A percentile compares a stretch with the other conserved stretches of the same genome.
These are phyloP conservation scores for Penicillium riverlandense DNA, from an alignment of 495 filamentous ascomycete genomes.

Conservation along the genomic window DNA sequence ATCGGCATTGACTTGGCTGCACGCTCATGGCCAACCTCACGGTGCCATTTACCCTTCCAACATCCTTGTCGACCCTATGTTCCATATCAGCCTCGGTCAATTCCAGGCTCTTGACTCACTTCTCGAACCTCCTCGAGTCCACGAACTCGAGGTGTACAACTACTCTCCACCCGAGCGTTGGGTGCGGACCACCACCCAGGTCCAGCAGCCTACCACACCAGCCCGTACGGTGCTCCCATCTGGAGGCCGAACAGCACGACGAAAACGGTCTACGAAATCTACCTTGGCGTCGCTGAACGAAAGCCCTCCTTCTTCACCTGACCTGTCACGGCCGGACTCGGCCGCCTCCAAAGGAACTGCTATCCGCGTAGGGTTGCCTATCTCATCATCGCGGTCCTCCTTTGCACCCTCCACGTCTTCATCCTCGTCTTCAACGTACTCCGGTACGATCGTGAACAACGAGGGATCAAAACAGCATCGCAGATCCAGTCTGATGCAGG, in stretches of 20 bases:
- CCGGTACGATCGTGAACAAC: neutral
- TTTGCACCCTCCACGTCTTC: slow-evolving; percentile 27
- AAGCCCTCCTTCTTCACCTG: slow-evolving; percentile 13
- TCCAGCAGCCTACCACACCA: slow-evolving; percentile 1
- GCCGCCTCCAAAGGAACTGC: slow-evolving; percentile 33
- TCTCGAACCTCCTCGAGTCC: slow-evolving; percentile 40
- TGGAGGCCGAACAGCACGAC: slow-evolving; percentile 40
- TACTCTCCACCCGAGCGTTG: slow-evolving; percentile 82
- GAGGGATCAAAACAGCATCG: slow-evolving; percentile 3
- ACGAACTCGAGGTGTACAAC: slow-evolving; percentile 78
- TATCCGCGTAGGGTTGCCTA: slow-evolving; percentile 27
- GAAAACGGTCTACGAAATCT: slow-evolving; percentile 15
- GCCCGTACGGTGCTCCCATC: slow-evolving; percentile 31
- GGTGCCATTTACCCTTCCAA: slow-evolving; percentile 80
- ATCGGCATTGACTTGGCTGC: slow-evolving; percentile 69
- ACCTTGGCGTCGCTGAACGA: slow-evolving; percentile 16
- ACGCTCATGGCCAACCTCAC: slow-evolving; percentile 65
- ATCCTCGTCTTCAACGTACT: slow-evolving; percentile 19
- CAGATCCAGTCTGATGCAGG: slow-evolving; percentile 15
- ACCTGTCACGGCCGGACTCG: slow-evolving; percentile 23
- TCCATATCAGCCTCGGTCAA: slow-evolving; percentile 68
- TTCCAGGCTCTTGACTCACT: slow-evolving; percentile 57
- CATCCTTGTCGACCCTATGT: slow-evolving; percentile 64
- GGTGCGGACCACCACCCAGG: slow-evolving; percentile 28
- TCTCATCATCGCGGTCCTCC: slow-evolving; percentile 31